phyloP scores from a whole-genome alignment of 2,329 filamentous ascomycete species.

The Hypoxylon sp. region DNA sequence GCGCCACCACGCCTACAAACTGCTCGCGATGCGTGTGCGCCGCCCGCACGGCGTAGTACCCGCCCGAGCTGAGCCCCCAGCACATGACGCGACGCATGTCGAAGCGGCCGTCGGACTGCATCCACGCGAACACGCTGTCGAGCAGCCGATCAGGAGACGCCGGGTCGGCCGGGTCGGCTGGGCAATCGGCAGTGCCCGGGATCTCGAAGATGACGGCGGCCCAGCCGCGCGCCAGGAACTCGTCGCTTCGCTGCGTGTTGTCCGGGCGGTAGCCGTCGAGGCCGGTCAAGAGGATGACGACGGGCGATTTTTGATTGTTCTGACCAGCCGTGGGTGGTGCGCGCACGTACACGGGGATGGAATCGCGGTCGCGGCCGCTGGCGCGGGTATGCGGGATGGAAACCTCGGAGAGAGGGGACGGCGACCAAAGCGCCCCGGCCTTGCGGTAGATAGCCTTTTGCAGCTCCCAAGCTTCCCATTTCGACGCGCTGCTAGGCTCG shows the following conservation, averaged over 20 bases:
- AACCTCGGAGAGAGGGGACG: constrained; percentile 68
- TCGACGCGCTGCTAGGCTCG: constrained; percentile 51
- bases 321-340: constrained; percentile 54
- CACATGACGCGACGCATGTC: constrained; percentile 65
- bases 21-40: constrained; percentile 69
- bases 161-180: constrained; percentile 69
- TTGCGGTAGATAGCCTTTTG: constrained; percentile 72
- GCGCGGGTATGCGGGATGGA: constrained; percentile 65
- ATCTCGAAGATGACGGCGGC: constrained; percentile 69
- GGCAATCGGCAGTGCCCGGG: constrained; percentile 73
- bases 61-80: constrained; percentile 72
- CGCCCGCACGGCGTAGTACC: constrained; percentile 73
- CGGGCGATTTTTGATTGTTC: constrained; percentile 49
- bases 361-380: constrained; percentile 58
- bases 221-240: constrained; percentile 71
- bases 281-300: constrained; percentile 67
- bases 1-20: constrained; percentile 65
- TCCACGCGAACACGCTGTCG: constrained; percentile 69
- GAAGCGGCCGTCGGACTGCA: constrained; percentile 56
- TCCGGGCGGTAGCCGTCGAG: constrained; percentile 71
- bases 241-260: constrained; percentile 67
- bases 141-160: constrained; percentile 67
- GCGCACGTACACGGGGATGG: constrained; percentile 72
- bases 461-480: constrained; percentile 70
- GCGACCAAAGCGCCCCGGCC: constrained; percentile 59